Evolutionary conservation across 2,329 filamentous ascomycete genomes (phyloP), one percentile per base, ranked within the genome.

Genomic region (Pseudogymnoascus sp.): DNA sequence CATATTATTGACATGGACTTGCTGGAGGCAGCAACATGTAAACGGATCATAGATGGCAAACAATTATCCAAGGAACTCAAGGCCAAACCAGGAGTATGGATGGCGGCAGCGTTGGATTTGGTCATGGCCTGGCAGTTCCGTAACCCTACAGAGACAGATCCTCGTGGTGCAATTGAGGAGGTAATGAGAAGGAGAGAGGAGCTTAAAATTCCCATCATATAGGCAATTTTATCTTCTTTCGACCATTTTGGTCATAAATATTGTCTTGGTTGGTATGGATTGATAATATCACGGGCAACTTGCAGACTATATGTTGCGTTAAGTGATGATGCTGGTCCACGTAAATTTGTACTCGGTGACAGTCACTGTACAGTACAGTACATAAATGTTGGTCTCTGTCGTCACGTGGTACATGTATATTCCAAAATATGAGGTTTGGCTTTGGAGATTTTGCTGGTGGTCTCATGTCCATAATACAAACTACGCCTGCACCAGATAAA

Each of bases 51-150:
- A 35, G 90, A 95, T 70, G 93, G 94, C 14, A 88, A 83, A 39
- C 79, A 87, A 60, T 81, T 97, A 19, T 83, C 85, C 16, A 81
- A 85, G 65, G 84, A 83, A 3, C 79, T 97, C 3, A 77, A 75
- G 16, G 84, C 82, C 0, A 86, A 85, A 66, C 87, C 90, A 0
- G 91, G 91, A 0, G 86, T 80, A n/a, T 97, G 93, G 93, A 89
- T 95, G 82, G 85, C 85, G 61, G 80, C 82, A 52, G 92, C 92
- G 3, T 77, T 96, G 55, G 88, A 95, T 33, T 79, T 92, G 3
- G 89, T 91, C 64, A 84, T 95, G 74, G 86, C 86, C 64, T 97
- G 92, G 92, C 94, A 97, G 75, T 81, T 97, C 60, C 83, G 90
- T 38, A 85, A 97, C 71, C 91, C 92, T 0, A 80, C 80, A 3